A percentile compares a stretch with the other conserved stretches of the same genome.
These are phyloP conservation scores for Danielia reshetovae DNA, from an alignment of 805 yeast genomes.

Conservation along the genomic window DNA sequence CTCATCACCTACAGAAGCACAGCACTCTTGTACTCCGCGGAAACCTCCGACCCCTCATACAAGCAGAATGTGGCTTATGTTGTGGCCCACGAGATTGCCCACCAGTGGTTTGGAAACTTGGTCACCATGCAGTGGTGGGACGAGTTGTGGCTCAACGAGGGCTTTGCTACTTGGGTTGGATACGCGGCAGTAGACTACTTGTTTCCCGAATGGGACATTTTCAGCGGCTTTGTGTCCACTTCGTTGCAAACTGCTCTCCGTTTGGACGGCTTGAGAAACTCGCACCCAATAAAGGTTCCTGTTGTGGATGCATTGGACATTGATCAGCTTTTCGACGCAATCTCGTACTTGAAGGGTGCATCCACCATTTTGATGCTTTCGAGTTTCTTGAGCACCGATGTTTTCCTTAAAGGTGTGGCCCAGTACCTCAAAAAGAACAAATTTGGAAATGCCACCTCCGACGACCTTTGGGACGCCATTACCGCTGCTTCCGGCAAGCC, in stretches of 20 bases:
- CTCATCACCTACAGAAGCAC: conserved; percentile 63
- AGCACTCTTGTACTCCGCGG: conserved; percentile 43
- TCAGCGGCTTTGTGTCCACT: conserved; percentile 50
- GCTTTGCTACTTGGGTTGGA: conserved; percentile 86
- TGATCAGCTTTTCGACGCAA: conserved; percentile 77
- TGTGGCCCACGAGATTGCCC: conserved; percentile 82
- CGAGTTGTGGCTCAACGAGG: conserved; percentile 85
- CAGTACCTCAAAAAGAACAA: conserved; percentile 58
- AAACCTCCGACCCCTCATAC: conserved; percentile 45
- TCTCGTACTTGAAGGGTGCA: conserved; percentile 79
- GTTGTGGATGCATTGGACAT: conserved; percentile 76
- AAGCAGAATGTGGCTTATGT: conserved; percentile 77
- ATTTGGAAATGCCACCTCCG: conserved; percentile 69
- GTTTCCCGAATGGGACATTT: conserved; percentile 80
- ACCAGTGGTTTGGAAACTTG: conserved; percentile 88
- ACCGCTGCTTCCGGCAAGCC: conserved; percentile 61
- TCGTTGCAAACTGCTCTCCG: conserved; percentile 49
- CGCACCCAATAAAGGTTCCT: conserved; percentile 82
- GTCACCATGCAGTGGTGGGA: conserved; percentile 96
- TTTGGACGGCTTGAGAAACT: conserved; percentile 54
- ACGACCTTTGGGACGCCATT: conserved; percentile 68
- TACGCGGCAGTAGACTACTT: conserved; percentile 64
- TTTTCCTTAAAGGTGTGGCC: conserved; percentile 70
- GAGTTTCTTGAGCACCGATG: conserved; percentile 61
- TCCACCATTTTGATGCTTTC: conserved; percentile 76